phyloP scores from a whole-genome alignment of 2,329 filamentous ascomycete species.

The Diaporthe vaccinii region DNA sequence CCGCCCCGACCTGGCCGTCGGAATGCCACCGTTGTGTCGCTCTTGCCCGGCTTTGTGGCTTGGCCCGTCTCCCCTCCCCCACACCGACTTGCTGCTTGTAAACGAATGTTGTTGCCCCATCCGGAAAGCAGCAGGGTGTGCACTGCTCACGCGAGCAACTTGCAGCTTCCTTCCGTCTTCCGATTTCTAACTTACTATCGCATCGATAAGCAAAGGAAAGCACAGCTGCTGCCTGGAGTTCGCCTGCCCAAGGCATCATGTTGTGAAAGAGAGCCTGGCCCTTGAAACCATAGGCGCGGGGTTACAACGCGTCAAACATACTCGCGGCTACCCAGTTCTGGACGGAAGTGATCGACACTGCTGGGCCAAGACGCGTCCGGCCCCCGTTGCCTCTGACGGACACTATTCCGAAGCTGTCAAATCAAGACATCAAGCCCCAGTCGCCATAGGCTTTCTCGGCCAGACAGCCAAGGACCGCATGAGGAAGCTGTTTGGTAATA shows the following conservation, averaged over 20 bases:
- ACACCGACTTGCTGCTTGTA: neutral
- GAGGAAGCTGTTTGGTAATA: conserved; percentile 25
- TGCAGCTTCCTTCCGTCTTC: neutral
- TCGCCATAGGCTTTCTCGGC: neutral
- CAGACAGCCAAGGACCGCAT: conserved; percentile 5
- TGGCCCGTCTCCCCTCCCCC: neutral
- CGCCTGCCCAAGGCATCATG: neutral
- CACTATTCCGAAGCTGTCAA: neutral
- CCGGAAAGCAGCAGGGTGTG: neutral
- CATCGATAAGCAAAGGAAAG: neutral
- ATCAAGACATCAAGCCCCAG: neutral
- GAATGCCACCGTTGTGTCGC: neutral
- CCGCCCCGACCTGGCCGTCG: neutral
- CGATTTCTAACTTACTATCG: neutral
- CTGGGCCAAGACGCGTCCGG: conserved; percentile 22
- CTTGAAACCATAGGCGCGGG: neutral
- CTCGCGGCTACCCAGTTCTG: neutral
- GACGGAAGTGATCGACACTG: neutral
- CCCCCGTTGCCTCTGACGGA: neutral
- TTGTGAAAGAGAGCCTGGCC: neutral
- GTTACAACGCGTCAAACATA: neutral
- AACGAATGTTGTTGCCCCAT: conserved; percentile 1
- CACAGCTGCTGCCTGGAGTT: neutral
- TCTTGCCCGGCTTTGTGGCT: neutral
- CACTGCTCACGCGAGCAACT: neutral